Base-by-base conservation (phyloP, 176 grass and related monocot genomes). In the Puya raimondii region DNA sequence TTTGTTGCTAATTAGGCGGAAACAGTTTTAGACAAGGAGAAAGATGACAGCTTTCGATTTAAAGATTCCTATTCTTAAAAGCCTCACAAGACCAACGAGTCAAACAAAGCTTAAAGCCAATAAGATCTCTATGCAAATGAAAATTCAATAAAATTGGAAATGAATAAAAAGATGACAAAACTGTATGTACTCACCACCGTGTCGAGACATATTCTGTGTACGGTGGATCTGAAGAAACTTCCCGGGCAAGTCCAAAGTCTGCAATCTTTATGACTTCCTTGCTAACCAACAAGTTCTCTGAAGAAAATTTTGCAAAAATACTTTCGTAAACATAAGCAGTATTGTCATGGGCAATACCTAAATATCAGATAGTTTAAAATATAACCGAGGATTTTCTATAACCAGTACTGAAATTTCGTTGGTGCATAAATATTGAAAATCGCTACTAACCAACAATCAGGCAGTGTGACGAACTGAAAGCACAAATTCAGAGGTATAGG, bases 171-270 rank as follows among this genome's bases (percentile, higher is more conserved):
- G 18, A 23, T 12, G 14, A 48, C 21, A 66, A 50, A n/a, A 47
- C 42, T 29, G 33, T 42, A 5, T 42, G 33, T 42, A 8, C 66
- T 29, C 75, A 94, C 95, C 95, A 99, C 51, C 95, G 89, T 65
- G 95, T 99, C 66, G 95, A 99, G 52, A 99, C 95, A 79, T 99
- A 99, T 91, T 99, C 95, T 59, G 95, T 99, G 72, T 86, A 99
- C 61, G 95, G 95, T 73, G 95, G 85, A 49, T 71, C 69, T 66
- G 90, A 93, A 72, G 80, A 84, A 78, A 94, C 78, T 86, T 99
- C 95, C 61, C 90, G 88, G 64, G 90, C 90, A 73, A 99, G 84
- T 47, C 95, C 95, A 84, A 99, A 99, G 76, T 99, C 95, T 51
- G 90, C 90, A 73, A 99, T 88, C 78, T 99, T 99, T 84, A 99